Evolutionary conservation across 305 asterid species (phyloP).

Genomic region (Fraxinus baroniana): DNA sequence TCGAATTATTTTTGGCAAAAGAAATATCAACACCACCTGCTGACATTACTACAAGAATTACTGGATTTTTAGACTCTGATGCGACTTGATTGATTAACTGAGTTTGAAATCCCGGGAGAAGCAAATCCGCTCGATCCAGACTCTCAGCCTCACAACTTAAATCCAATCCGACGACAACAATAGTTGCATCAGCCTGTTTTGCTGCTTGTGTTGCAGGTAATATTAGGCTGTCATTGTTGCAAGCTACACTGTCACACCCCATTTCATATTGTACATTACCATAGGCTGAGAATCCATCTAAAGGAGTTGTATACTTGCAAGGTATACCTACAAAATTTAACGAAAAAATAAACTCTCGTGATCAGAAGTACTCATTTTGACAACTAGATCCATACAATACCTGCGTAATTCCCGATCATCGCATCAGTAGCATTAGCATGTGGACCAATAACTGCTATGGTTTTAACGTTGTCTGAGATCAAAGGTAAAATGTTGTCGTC

Average conservation of each 20-base stretch:
- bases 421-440: conserved; percentile 36
- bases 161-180: conserved; percentile 36
- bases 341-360: neutral
- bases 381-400: conserved; percentile 9
- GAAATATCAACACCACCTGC: conserved; percentile 42
- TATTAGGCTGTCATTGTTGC: conserved; percentile 28
- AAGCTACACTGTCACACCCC: conserved; percentile 32
- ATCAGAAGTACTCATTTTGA: neutral
- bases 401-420: conserved; percentile 43
- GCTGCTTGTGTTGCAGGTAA: conserved; percentile 34
- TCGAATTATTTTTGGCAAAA: conserved; percentile 32
- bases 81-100: conserved; percentile 38
- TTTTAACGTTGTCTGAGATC: conserved; percentile 10
- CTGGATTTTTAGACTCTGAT: conserved; percentile 31
- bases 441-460: conserved; percentile 44
- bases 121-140: conserved; percentile 27
- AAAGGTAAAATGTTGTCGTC: conserved; percentile 30
- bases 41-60: conserved; percentile 34
- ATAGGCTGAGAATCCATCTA: conserved; percentile 23
- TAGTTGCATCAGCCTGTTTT: conserved; percentile 31
- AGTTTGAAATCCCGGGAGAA: conserved; percentile 42
- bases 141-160: conserved; percentile 29
- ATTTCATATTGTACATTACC: conserved; percentile 17
- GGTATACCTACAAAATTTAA: conserved; percentile 30
- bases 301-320: conserved; percentile 29